Evolutionary conservation across 75 land plant genomes (phyloP).

Genomic region (Larix kaempferi): DNA sequence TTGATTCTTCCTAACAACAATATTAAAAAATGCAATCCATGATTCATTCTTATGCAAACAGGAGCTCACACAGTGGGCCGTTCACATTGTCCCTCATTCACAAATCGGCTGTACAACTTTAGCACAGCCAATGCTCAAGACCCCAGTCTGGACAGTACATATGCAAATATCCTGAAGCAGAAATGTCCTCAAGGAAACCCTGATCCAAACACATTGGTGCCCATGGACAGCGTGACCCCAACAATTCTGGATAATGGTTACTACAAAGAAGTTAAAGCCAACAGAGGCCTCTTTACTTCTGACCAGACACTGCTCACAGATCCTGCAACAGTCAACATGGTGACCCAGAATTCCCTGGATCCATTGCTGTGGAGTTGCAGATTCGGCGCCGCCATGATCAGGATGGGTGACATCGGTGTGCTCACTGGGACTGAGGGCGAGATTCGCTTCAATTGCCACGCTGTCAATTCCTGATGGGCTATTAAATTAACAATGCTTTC

Average conservation of each 20-base stretch:
- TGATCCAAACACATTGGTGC: constrained; percentile 1
- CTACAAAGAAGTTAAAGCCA: constrained; percentile 27
- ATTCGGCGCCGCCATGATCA: constrained; percentile 50
- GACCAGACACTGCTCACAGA: constrained; percentile 42
- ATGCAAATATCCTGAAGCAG: constrained; percentile 16
- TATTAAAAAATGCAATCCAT: too few species aligned
- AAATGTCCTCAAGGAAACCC: constrained; percentile 18
- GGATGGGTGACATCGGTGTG: constrained; percentile 49
- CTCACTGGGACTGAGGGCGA: constrained; percentile 61
- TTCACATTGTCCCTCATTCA: constrained; percentile 40
- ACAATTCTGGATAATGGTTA: constrained; percentile 47
- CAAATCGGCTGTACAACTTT: constrained; percentile 41
- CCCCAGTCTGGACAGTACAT: constrained; percentile 25
- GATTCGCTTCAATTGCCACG: constrained; percentile 45
- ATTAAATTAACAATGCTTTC: too few species aligned
- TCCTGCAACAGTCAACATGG: constrained; percentile 27
- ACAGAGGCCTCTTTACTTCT: constrained; percentile 46
- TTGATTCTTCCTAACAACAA: too few species aligned
- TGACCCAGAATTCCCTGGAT: constrained; percentile 32
- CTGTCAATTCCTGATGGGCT: neutral
- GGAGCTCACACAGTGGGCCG: constrained; percentile 52
- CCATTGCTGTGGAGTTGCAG: constrained; percentile 34
- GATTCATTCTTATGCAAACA: neutral
- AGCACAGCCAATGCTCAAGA: constrained; percentile 13
- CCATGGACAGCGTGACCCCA: constrained; percentile 23